These are phyloP conservation scores for Tillandsia fasciculata DNA, from an alignment of 176 grass and related monocot species.

Conservation along the genomic window DNA sequence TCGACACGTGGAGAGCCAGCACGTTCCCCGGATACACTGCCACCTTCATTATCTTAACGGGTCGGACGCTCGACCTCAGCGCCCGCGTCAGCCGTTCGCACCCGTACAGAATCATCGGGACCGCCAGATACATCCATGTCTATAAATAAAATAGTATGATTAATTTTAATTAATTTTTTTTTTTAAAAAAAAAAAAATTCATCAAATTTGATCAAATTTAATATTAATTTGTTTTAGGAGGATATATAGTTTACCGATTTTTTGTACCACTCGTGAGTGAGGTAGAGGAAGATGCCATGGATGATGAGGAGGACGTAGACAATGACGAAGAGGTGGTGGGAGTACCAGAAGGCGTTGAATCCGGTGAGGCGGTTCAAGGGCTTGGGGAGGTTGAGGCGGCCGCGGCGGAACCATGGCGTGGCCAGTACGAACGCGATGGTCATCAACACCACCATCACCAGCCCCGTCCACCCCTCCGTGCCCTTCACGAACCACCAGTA, in stretches of 20 bases:
- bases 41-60: conserved; percentile 82
- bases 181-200: no score
- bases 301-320: conserved; percentile 85
- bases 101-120: conserved; percentile 58
- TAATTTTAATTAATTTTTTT: neutral
- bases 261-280: conserved; percentile 66
- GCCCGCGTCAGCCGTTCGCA: conserved; percentile 57
- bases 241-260: conserved; percentile 43
- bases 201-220: neutral
- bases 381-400: conserved; percentile 26
- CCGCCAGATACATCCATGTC: conserved; percentile 92
- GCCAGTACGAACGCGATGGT: conserved; percentile 63
- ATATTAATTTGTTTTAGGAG: neutral
- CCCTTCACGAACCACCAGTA: conserved; percentile 99
- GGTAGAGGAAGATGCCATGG: conserved; percentile 69
- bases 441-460: conserved; percentile 76
- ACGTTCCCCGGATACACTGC: conserved; percentile 86
- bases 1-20: conserved; percentile 65
- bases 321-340: conserved; percentile 84
- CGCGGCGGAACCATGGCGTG: conserved; percentile 74
- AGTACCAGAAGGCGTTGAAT: conserved; percentile 99
- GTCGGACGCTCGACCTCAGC: conserved; percentile 54
- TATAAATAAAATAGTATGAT: conserved; percentile 2
- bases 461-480: conserved; percentile 85
- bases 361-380: conserved; percentile 50